Evolutionary conservation across 2,329 filamentous ascomycete species (phyloP), one percentile per base, ranked within the genome.

Genomic region (Aaosphaeria arxii): DNA sequence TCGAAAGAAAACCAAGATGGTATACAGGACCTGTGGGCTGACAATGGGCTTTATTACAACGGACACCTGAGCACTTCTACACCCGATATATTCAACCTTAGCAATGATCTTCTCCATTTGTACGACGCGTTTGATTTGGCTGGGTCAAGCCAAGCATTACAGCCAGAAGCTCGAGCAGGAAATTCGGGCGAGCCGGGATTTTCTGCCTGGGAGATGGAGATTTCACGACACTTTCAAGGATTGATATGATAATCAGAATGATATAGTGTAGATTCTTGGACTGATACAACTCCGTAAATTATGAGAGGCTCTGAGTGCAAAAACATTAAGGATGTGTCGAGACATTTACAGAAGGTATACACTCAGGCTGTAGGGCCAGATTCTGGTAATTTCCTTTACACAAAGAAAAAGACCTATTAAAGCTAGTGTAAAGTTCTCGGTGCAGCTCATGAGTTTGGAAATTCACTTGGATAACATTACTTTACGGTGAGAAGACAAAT

Each of bases 51-150:
- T 4, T 44, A 48, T 4, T 49, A 50, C 32, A 48, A 46, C 9
- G 33, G 41, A 6, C 40, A 45, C 11, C 28, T 54, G 5, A 47
- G 45, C 6, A 40, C 39, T 40, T 44, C 46, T 5, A 49, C 53
- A 46, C 56, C 56, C n/a, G 54, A 56, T 9, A 46, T 58, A 1
- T 52, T 50, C 30, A 43, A 53, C 40, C 47, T 53, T 30, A 46
- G 48, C 30, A 47, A 41, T 13, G 47, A 50, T 30, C 47, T 53
- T 7, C 31, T 53, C 38, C 40, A 42, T 28, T 11, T 53, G 4
- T 53, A 48, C 40, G 42, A 53, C 24, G 51, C 47, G 2, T 53
- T 53, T 35, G 51, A 48, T 30, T 24, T 44, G 5, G 44, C 11
- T 13, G 47, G 36, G 9, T 9, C 33, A 5, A 35, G 31, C 11